Evolutionary conservation across 306 rosid species (phyloP), one percentile per base, ranked within the genome.

Genomic region (Vicia faba): DNA sequence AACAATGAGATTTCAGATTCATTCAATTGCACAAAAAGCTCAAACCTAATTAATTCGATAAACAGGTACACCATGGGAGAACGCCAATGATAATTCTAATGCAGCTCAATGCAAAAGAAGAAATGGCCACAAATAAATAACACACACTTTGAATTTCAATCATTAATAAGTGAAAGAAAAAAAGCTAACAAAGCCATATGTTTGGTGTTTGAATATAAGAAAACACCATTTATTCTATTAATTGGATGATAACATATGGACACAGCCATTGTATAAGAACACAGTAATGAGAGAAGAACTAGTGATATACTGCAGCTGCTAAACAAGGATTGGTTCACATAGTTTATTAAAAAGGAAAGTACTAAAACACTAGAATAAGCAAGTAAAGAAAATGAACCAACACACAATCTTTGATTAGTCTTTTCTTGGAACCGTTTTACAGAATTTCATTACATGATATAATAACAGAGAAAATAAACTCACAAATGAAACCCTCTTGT

Each of bases 381-480:
- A 69, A 61, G 25, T 45, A 60, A 29, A 44, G 60, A 59, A 65
- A 50, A 44, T 26, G 64, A 54, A 12, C 36, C 58, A 66, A 71
- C 68, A 48, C 4, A 75, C 75, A 75, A 74, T 62, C 66, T 69
- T 66, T 56, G 33, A 46, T 59, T 69, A 59, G 69, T 43, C 77
- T 20, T 44, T 50, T 11, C 14, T 57, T 69, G 43, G 7, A 3
- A 18, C 44, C 2, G 15, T 45, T 64, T 26, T 74, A 74, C 88
- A 71, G 74, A 54, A 69, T 71, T 71, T 48, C 65, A 15, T 67
- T 53, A 49, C 46, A 78, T n/a, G 14, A 39, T 12, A 25, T 46
- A 46, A 25, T 46, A 46, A 55, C 8, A 64, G n/a, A 54, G 20
- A 64, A 55, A 69, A 45, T 4, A 66, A 78, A 79, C 84, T 83